Evolutionary conservation across 768 basidiomycete species (phyloP).

Genomic region (Grammothele lineata): DNA sequence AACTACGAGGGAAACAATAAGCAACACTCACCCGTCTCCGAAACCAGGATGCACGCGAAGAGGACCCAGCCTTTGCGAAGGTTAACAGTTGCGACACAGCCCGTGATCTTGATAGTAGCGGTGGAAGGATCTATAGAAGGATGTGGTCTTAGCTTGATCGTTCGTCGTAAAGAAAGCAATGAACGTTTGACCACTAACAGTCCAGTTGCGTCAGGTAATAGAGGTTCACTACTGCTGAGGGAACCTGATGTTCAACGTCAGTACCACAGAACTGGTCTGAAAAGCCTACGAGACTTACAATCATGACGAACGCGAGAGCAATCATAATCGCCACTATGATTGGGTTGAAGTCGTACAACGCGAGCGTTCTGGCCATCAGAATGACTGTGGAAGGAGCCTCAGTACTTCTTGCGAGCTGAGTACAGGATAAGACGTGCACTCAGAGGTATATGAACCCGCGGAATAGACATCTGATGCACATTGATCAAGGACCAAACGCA

Average conservation of each 20-base stretch:
- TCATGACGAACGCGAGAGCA: not conserved
- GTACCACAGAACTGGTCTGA: too few species aligned
- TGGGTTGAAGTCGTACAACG: not conserved
- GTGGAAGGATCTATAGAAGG: not conserved
- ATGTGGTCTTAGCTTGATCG: too few species aligned
- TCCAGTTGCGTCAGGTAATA: not conserved
- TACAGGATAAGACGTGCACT: too few species aligned
- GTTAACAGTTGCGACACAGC: not conserved
- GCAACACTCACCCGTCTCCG: not conserved
- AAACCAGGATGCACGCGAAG: not conserved
- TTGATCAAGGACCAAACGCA: too few species aligned
- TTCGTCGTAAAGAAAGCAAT: too few species aligned
- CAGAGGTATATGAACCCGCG: too few species aligned
- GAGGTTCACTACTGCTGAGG: not conserved
- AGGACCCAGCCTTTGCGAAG: slow-evolving; percentile 1
- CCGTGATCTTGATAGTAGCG: not conserved
- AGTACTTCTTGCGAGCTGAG: not conserved
- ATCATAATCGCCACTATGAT: not conserved
- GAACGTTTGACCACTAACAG: not conserved
- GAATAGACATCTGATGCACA: too few species aligned
- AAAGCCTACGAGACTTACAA: too few species aligned
- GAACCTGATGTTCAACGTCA: not conserved
- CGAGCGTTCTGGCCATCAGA: slow-evolving; percentile 2
- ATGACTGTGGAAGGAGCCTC: not conserved
- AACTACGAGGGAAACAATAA: not conserved